A percentile compares a stretch with the other conserved stretches of the same genome.
Evolutionary conservation across 176 grass and related monocot genomes (phyloP).

Genomic region (Lolium rigidum): DNA sequence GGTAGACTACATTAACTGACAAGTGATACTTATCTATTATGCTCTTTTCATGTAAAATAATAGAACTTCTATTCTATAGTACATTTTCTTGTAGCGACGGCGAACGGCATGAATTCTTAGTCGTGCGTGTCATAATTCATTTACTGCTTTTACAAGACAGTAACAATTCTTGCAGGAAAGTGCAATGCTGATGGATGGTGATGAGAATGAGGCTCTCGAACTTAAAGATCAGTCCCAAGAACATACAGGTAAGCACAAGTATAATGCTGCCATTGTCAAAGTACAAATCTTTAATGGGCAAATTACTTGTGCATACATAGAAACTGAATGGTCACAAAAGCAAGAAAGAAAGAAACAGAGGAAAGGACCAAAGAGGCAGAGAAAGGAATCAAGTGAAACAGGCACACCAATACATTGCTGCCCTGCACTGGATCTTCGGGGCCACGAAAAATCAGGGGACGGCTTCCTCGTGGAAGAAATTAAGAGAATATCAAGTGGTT

Average conservation of each 20-base stretch:
- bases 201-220: neutral
- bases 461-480: neutral
- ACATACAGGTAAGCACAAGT: neutral
- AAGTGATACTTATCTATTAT: neutral
- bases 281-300: no score
- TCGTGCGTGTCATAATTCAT: neutral
- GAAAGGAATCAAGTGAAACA: neutral
- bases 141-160: neutral
- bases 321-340: neutral
- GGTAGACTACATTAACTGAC: neutral
- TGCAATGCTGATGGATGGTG: neutral
- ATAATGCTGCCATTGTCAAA: no score
- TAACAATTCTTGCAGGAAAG: neutral
- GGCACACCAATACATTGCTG: neutral
- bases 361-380: neutral
- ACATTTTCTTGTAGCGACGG: neutral
- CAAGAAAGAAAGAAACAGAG: neutral
- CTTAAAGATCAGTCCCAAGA: neutral
- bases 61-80: neutral
- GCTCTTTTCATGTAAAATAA: neutral
- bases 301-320: neutral
- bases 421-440: neutral
- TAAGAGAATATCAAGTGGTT: neutral
- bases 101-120: neutral
- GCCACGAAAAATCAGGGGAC: neutral